Percentiles rank a stretch among this genome's conserved stretches.
phyloP scores from a whole-genome alignment of 805 yeast species.

The Kodamaea sagamina region DNA sequence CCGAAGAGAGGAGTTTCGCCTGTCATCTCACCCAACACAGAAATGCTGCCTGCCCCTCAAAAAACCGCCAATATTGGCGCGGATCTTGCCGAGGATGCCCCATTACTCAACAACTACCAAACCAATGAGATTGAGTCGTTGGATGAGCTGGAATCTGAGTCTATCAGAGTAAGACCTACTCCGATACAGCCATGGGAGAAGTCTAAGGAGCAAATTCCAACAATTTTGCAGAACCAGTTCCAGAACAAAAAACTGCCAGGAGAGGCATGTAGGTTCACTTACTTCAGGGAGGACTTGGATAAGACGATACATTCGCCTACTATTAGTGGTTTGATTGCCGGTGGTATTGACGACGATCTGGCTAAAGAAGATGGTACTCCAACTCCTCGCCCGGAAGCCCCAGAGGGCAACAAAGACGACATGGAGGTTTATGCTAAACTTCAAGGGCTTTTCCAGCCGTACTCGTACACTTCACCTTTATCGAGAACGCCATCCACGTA shows the following conservation, averaged over 20 bases:
- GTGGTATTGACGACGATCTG: conserved; percentile 2
- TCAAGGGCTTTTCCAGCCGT: conserved; percentile 30
- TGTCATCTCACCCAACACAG: conserved; percentile 3
- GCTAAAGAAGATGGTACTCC: not conserved
- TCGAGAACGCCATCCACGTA: conserved; percentile 15
- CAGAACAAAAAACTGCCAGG: conserved; percentile 7
- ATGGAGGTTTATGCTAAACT: conserved; percentile 12
- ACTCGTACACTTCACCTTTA: conserved; percentile 17
- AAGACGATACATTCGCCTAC: conserved; percentile 91
- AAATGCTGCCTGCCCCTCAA: conserved; percentile 4
- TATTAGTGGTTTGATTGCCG: conserved; percentile 65
- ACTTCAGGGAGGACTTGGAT: conserved; percentile 85
- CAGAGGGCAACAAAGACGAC: conserved; percentile 9
- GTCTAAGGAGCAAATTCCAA: conserved; percentile 28
- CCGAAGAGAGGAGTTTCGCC: conserved; percentile 3
- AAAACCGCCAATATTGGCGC: not conserved
- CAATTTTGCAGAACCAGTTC: conserved; percentile 26
- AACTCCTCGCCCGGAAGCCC: not conserved
- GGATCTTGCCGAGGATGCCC: conserved; percentile 24
- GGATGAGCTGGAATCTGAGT: conserved; percentile 40
- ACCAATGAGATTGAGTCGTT: conserved; percentile 35
- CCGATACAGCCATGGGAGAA: conserved; percentile 74
- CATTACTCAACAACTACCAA: conserved; percentile 31
- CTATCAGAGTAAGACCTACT: conserved; percentile 67
- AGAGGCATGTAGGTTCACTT: conserved; percentile 69